Percentiles rank a stretch among this genome's conserved stretches.
These are phyloP conservation scores for Tolypocladium nubicola DNA, from an alignment of 2,329 filamentous ascomycete genomes.

Conservation along the genomic window DNA sequence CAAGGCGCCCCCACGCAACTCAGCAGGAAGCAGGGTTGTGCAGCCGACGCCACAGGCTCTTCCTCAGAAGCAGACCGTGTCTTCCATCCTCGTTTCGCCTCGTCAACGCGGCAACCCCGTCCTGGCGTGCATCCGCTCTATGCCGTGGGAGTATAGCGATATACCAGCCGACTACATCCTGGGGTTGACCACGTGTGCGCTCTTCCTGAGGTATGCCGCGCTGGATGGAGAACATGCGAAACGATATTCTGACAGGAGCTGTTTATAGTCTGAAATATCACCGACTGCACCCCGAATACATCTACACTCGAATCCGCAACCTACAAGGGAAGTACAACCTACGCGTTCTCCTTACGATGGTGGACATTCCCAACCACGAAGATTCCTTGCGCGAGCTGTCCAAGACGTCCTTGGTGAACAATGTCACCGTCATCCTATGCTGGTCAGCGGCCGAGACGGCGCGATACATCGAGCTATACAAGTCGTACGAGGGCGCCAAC, in stretches of 20 bases:
- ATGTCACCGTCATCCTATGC: constrained; percentile 82
- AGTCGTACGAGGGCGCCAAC: constrained; percentile 78
- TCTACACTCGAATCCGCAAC: constrained; percentile 82
- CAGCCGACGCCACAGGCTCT: constrained; percentile 87
- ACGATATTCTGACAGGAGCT: not conserved
- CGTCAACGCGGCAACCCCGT: constrained; percentile 94
- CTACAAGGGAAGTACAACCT: constrained; percentile 80
- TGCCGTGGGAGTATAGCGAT: constrained; percentile 94
- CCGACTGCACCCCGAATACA: constrained; percentile 92
- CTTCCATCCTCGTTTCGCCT: constrained; percentile 79
- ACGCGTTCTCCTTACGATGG: constrained; percentile 78
- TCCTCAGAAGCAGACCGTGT: constrained; percentile 51
- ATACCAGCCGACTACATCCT: constrained; percentile 92
- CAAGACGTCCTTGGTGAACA: constrained; percentile 87
- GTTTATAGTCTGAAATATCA: constrained; percentile 77
- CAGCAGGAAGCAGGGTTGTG: constrained; percentile 48
- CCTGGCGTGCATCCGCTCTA: constrained; percentile 66
- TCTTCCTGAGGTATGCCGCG: constrained; percentile 59
- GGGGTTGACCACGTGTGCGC: constrained; percentile 75
- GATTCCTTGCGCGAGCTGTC: constrained; percentile 80
- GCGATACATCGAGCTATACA: constrained; percentile 89
- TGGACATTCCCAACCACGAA: constrained; percentile 92
- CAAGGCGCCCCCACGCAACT: constrained; percentile 31
- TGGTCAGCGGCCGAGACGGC: constrained; percentile 93
- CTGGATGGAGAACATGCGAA: too few species aligned